Conservation (phyloP, 768 basidiomycete species). For the Mrakia frigida region DNA sequence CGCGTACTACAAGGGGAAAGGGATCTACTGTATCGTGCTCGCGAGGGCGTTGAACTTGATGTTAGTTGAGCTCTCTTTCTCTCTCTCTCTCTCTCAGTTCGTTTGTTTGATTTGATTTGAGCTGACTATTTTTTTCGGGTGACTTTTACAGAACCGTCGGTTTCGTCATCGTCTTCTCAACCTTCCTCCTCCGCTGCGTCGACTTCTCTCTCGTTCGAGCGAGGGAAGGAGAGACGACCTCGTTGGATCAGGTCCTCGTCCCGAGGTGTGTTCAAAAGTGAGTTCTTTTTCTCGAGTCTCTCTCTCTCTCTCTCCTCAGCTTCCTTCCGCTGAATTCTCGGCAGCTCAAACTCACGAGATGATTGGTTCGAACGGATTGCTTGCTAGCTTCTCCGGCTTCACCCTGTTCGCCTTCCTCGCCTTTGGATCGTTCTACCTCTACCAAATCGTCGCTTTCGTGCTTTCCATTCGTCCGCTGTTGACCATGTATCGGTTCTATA, state of each 20-base stretch:
- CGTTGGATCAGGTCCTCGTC: slow-evolving; percentile 73
- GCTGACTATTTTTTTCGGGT: background rate
- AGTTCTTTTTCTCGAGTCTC: slow-evolving; percentile 37
- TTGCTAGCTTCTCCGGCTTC: slow-evolving; percentile 68
- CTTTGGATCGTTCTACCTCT: slow-evolving; percentile 80
- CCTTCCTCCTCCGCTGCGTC: slow-evolving; percentile 89
- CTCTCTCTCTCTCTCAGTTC: background rate
- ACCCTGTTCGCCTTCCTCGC: slow-evolving; percentile 76
- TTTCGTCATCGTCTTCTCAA: slow-evolving; percentile 97
- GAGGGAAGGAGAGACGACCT: slow-evolving; percentile 49
- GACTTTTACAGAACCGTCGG: slow-evolving; percentile 69
- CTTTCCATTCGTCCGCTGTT: slow-evolving; percentile 70
- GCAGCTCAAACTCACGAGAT: no score
- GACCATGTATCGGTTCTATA: slow-evolving; percentile 96
- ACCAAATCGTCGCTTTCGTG: slow-evolving; percentile 77
- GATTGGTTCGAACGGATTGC: no score
- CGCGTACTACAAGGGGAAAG: slow-evolving; percentile 92
- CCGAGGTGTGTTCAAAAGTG: slow-evolving; percentile 77
- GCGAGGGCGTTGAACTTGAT: slow-evolving; percentile 86
- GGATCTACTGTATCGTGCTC: slow-evolving; percentile 90
- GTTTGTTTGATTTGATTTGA: no score
- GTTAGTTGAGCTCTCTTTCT: slow-evolving; percentile 52
- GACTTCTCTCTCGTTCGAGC: slow-evolving; percentile 77
- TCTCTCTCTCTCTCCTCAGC: background rate
- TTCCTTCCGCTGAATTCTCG: no score